These are phyloP conservation scores for Trichosphaerium sp. DNA, from an alignment of 78 protist genomes.

Conservation along the genomic window DNA sequence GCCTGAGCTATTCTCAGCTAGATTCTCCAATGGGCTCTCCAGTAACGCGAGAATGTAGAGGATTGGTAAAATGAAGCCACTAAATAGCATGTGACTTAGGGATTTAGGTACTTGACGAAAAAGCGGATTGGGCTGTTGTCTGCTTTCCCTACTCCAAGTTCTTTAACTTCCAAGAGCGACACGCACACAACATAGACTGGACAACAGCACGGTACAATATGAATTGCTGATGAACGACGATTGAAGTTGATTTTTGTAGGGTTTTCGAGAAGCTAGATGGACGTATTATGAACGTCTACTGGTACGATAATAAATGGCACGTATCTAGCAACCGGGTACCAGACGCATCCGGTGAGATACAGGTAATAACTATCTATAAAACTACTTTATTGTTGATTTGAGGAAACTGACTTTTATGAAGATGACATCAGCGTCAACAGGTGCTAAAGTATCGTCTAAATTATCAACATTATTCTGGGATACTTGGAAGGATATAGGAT, in stretches of 20 bases:
- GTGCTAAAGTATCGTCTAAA: neutral
- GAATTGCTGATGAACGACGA: too few relatives aligned
- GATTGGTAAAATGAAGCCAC: too few relatives aligned
- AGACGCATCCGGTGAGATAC: neutral
- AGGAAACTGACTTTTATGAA: too few relatives aligned
- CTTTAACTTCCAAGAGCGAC: constrained; percentile 8
- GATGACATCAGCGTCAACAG: too few relatives aligned
- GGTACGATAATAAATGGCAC: neutral
- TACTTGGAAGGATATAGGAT: neutral
- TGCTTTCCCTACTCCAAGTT: constrained; percentile 11
- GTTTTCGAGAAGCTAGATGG: constrained; percentile 17
- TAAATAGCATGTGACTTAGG: too few relatives aligned
- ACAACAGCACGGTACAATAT: too few relatives aligned
- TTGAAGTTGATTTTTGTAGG: too few relatives aligned
- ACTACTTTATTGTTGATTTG: too few relatives aligned
- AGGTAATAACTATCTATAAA: too few relatives aligned
- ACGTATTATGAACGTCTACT: neutral
- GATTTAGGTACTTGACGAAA: constrained; percentile 8
- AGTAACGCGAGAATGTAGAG: too few relatives aligned
- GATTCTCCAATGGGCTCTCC: too few relatives aligned
- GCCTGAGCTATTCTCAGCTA: too few relatives aligned
- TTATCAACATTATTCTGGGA: constrained; percentile 4
- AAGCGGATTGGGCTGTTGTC: neutral
- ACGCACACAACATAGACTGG: neutral
- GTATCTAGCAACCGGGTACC: neutral